Conservation (phyloP, 1,284 basidiomycete genomes). For the Sanghuangporus weigelae region DNA sequence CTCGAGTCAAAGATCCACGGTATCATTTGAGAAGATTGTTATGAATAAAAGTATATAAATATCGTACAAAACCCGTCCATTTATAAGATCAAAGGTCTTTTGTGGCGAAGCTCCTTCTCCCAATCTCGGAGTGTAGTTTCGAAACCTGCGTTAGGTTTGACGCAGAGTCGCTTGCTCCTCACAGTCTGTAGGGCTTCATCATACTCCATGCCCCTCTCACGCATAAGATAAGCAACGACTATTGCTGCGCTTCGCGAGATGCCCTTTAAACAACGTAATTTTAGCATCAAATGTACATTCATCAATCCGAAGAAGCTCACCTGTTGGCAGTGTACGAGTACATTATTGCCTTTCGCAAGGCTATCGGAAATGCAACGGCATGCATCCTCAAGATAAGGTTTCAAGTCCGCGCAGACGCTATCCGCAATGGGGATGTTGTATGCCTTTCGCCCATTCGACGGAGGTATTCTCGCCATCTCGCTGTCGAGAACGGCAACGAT, state of each 20-base stretch:
- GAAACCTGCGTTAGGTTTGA: conserved; percentile 66
- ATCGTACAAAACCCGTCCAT: not conserved
- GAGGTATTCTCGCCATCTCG: not conserved
- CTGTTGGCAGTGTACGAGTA: conserved; percentile 66
- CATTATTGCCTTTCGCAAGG: conserved; percentile 44
- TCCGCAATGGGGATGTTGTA: conserved; percentile 65
- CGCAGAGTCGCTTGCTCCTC: conserved; percentile 55
- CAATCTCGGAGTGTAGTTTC: conserved; percentile 4
- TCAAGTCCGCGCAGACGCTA: conserved; percentile 43
- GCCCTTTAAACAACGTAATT: conserved; percentile 36
- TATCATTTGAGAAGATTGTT: not conserved
- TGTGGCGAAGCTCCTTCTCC: conserved; percentile 6
- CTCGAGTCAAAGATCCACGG: not conserved
- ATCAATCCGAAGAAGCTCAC: conserved; percentile 29
- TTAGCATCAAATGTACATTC: not conserved
- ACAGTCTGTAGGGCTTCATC: conserved; percentile 54
- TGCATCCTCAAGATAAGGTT: conserved; percentile 47
- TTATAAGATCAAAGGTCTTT: not conserved
- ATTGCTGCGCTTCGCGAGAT: conserved; percentile 61
- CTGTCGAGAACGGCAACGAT: conserved; percentile 68
- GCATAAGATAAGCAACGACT: conserved; percentile 63
- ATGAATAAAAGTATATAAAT: not conserved
- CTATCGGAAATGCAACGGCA: conserved; percentile 51
- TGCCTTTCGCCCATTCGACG: conserved; percentile 42
- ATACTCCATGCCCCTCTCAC: conserved; percentile 60